Percentiles rank a stretch among this genome's conserved stretches.
These are phyloP conservation scores for Malus sieversii DNA, from an alignment of 306 rosid species.

Conservation along the genomic window DNA sequence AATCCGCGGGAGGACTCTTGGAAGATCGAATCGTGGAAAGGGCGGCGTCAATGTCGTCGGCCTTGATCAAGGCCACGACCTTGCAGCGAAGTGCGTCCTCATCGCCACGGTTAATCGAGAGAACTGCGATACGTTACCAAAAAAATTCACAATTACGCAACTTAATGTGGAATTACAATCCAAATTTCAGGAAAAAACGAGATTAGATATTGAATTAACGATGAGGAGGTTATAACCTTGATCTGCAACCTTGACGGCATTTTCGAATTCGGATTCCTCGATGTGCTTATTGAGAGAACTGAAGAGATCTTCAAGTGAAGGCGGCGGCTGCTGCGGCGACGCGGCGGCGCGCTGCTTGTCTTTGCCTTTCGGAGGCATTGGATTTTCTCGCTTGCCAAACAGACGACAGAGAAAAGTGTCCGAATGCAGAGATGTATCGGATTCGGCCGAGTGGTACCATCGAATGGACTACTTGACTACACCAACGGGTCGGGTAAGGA, in stretches of 20 bases:
- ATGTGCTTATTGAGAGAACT: conserved; percentile 62
- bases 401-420: neutral
- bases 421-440: neutral
- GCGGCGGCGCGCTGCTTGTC: conserved; percentile 44
- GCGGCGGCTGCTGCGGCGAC: conserved; percentile 50
- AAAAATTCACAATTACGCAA: neutral
- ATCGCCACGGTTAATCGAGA: conserved; percentile 56
- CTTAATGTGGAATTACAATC: neutral
- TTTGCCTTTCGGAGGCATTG: conserved; percentile 80
- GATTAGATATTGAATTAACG: neutral
- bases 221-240: conserved; percentile 45
- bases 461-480: neutral
- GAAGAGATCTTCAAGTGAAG: conserved; percentile 83
- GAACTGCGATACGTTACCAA: conserved; percentile 36
- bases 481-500: neutral
- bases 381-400: conserved; percentile 25
- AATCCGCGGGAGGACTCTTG: conserved; percentile 33
- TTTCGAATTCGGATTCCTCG: conserved; percentile 45
- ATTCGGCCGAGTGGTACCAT: neutral
- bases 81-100: conserved; percentile 87
- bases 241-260: conserved; percentile 76
- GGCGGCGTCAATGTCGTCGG: conserved; percentile 55
- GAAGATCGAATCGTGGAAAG: conserved; percentile 54
- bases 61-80: conserved; percentile 67
- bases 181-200: neutral